These are phyloP conservation scores for Acidiella bohemica DNA, from an alignment of 495 filamentous ascomycete species.

Conservation along the genomic window DNA sequence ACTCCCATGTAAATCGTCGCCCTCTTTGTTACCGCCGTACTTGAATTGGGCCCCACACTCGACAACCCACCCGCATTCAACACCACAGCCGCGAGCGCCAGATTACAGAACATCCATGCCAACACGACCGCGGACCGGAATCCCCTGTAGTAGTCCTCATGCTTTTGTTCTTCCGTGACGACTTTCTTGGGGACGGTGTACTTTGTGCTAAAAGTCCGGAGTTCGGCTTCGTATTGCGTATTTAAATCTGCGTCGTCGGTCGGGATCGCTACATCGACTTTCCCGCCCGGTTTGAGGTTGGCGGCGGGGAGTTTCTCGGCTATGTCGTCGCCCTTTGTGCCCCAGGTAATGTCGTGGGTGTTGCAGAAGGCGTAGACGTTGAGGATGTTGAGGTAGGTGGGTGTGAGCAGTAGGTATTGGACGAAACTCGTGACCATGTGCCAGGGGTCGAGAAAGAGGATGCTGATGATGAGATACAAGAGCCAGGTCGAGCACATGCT, in stretches of 20 bases:
- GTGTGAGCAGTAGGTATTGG: conserved; percentile 91
- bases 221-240: conserved; percentile 82
- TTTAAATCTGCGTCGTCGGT: conserved; percentile 78
- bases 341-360: conserved; percentile 95
- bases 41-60: conserved; percentile 35
- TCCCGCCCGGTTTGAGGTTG: conserved; percentile 74
- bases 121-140: conserved; percentile 86
- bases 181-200: conserved; percentile 51
- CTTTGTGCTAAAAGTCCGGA: conserved; percentile 55
- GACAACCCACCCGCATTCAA: conserved; percentile 72
- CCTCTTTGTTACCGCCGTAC: conserved; percentile 35
- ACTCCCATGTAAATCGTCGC: conserved; percentile 73
- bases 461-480: conserved; percentile 81
- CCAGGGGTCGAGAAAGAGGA: conserved; percentile 97
- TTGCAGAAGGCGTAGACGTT: conserved; percentile 99
- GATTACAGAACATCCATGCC: conserved; percentile 93
- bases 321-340: conserved; percentile 90
- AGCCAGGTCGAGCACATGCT: conserved; percentile 85
- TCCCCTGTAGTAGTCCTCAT: conserved; percentile 97
- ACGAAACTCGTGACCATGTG: conserved; percentile 95
- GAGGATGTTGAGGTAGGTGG: conserved; percentile 90
- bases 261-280: conserved; percentile 86
- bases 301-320: conserved; percentile 68
- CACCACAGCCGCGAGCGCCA: conserved; percentile 78
- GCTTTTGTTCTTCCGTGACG: conserved; percentile 55